Base-by-base conservation (phyloP, 371 early-diverging fungal genomes). In the Circinella minor region DNA sequence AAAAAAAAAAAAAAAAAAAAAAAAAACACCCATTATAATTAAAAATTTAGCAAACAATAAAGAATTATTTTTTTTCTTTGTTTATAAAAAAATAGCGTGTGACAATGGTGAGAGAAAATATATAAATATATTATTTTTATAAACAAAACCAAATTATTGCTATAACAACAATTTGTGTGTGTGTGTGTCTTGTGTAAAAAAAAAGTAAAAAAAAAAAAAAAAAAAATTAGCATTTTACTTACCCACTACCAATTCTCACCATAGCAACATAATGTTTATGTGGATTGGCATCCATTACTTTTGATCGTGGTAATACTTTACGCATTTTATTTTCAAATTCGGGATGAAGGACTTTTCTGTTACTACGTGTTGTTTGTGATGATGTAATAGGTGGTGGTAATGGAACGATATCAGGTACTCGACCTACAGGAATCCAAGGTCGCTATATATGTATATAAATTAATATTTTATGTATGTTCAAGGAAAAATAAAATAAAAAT, bases 161-260 rank as follows among this genome's bases (percentile, higher is more conserved):
- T 27, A 27, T 27, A 27, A 2, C 27, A 27, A 27, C 27, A 27
- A 27, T 27, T 27, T 27, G 27, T 27, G 27, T 27, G n/a, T n/a
- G n/a, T n/a, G n/a, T n/a, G n/a, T n/a, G n/a, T n/a, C n/a, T n/a
- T n/a, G n/a, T n/a, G n/a, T n/a, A n/a, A n/a, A n/a, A n/a, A n/a
- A n/a, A n/a, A n/a, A n/a, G n/a, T n/a, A n/a, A n/a, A n/a, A n/a
- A n/a, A n/a, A n/a, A n/a, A 27, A 27, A 27, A 27, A 27, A 27
- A 2, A 27, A 27, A 27, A 1, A 27, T 27, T 27, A 27, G 27
- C 27, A 27, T 27, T 27, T 27, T 43, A 49, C 63, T 74, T 79
- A 84, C 84, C 85, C 85, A 60, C 81, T 80, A 20, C 85, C 85
- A 36, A 84, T 78, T 73, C 80, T 72, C 13, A 66, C 68, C 63